These are phyloP conservation scores for Phylloporus gajari DNA, from an alignment of 1,284 basidiomycete genomes.

Conservation along the genomic window DNA sequence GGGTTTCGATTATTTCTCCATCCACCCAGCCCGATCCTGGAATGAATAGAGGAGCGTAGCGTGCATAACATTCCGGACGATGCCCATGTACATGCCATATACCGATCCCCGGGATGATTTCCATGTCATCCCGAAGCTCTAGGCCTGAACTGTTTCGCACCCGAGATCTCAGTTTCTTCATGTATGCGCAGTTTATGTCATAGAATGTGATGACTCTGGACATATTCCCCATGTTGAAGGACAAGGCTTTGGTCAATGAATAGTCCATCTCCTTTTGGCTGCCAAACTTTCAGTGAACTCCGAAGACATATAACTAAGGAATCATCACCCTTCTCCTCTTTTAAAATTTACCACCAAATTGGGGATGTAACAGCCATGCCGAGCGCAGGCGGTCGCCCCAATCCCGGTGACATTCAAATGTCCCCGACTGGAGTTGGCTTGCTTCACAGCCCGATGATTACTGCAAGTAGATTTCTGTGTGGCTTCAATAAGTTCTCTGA, in stretches of 20 bases:
- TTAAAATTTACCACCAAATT: neutral
- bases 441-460: slow-evolving; percentile 20
- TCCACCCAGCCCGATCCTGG: too few relatives aligned
- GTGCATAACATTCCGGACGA: too few relatives aligned
- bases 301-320: too few relatives aligned
- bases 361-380: slow-evolving; percentile 13
- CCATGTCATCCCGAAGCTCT: too few relatives aligned
- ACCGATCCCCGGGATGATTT: too few relatives aligned
- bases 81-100: too few relatives aligned
- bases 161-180: slow-evolving; percentile 10
- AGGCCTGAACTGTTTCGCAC: too few relatives aligned
- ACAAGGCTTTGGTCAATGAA: slow-evolving; percentile 19
- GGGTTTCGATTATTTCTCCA: too few relatives aligned
- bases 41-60: too few relatives aligned
- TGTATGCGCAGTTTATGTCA: slow-evolving; percentile 26
- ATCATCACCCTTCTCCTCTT: neutral
- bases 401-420: slow-evolving; percentile 15
- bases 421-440: slow-evolving; percentile 1
- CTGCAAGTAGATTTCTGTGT: slow-evolving; percentile 3
- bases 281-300: neutral
- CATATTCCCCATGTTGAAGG: slow-evolving; percentile 8
- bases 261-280: slow-evolving; percentile 39
- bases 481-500: neutral
- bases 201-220: slow-evolving; percentile 7
- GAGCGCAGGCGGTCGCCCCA: slow-evolving; percentile 3